These are phyloP conservation scores for Paramecium octaurelia DNA, from an alignment of 73 alveolate species.

Conservation along the genomic window DNA sequence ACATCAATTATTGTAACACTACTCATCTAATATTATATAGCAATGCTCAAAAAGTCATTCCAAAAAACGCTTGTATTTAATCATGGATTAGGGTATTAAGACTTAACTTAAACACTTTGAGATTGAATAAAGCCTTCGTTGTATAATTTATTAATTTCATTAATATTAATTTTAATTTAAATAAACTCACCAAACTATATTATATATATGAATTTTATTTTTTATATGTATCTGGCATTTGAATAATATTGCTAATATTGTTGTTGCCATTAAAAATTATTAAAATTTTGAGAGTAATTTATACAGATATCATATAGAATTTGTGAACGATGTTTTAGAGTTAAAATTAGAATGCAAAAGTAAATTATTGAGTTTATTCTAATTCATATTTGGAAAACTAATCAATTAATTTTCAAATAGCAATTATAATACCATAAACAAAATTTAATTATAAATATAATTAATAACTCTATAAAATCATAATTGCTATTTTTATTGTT, in stretches of 20 bases:
- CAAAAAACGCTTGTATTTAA: not conserved
- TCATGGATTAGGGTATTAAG: conserved; percentile 9
- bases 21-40: not conserved
- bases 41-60: not conserved
- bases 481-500: not conserved
- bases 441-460: not conserved
- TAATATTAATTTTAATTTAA: too few relatives aligned
- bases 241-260: too few relatives aligned
- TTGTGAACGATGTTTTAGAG: too few relatives aligned
- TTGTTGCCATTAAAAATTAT: too few relatives aligned
- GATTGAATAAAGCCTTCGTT: not conserved
- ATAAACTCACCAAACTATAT: not conserved
- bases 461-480: not conserved
- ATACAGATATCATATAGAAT: too few relatives aligned
- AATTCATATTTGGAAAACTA: too few relatives aligned
- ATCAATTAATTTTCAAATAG: too few relatives aligned
- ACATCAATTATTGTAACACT: not conserved
- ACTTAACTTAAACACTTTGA: not conserved
- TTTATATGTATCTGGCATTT: not conserved
- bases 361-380: too few relatives aligned
- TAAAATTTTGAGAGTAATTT: too few relatives aligned
- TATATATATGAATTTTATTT: not conserved
- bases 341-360: too few relatives aligned
- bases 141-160: not conserved
- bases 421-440: too few relatives aligned